Percentiles rank a stretch among this genome's conserved stretches.
These are phyloP conservation scores for Globisporangium nagaii DNA, from an alignment of 352 stramenopile species.

Conservation along the genomic window DNA sequence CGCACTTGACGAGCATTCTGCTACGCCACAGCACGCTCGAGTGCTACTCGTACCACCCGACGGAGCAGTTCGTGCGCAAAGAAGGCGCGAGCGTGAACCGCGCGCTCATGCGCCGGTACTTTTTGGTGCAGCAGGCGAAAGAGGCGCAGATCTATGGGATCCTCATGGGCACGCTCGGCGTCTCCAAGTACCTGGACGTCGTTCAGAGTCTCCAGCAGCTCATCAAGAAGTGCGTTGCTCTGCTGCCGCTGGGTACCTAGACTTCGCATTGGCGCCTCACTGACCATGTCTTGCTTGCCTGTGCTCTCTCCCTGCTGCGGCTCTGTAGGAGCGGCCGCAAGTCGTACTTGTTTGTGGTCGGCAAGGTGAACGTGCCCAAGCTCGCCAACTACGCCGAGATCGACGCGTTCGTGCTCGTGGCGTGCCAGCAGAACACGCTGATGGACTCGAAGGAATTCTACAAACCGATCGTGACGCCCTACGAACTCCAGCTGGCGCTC, in stretches of 20 bases:
- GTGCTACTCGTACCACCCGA: conserved; percentile 73
- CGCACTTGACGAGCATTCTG: conserved; percentile 79
- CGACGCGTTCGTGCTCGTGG: conserved; percentile 95
- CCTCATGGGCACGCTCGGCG: conserved; percentile 93
- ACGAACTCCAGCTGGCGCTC: conserved; percentile 94
- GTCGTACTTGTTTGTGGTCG: conserved; percentile 96
- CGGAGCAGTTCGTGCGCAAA: conserved; percentile 29
- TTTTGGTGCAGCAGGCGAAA: conserved; percentile 90
- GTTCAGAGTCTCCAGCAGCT: conserved; percentile 84
- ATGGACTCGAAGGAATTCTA: conserved; percentile 91
- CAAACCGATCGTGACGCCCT: conserved; percentile 92
- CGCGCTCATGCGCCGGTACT: conserved; percentile 64
- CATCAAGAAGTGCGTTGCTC: conserved; percentile 85
- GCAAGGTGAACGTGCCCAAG: conserved; percentile 97
- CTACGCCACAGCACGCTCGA: conserved; percentile 65
- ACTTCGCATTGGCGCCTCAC: no score
- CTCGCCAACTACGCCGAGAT: conserved; percentile 97
- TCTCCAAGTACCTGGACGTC: conserved; percentile 89
- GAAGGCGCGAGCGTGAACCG: conserved; percentile 67
- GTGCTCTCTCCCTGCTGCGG: no score
- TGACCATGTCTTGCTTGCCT: no score
- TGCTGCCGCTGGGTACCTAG: no score
- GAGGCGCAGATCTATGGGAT: conserved; percentile 95
- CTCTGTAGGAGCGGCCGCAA: conserved; percentile 84
- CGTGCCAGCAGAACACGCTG: conserved; percentile 93